Percentiles rank a stretch among this genome's conserved stretches.
Conservation (phyloP, 441 rosid species). For the Pelargonium cotyledonis region DNA sequence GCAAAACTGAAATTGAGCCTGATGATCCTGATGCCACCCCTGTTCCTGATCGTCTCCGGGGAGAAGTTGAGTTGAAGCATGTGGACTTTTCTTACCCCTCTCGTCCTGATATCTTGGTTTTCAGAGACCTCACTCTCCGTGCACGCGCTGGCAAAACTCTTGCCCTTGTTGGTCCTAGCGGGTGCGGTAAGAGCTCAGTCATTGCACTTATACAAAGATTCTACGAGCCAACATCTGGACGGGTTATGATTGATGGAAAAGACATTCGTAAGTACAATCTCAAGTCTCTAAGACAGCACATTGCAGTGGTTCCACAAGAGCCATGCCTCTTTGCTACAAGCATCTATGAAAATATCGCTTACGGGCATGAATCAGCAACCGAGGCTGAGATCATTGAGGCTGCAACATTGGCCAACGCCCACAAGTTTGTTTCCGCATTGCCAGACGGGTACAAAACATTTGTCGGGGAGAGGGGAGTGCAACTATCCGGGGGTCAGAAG, state of each 20-base stretch:
- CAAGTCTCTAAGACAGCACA: conserved; percentile 80
- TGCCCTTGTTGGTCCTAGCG: conserved; percentile 97
- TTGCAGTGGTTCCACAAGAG: conserved; percentile 92
- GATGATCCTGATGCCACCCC: conserved; percentile 79
- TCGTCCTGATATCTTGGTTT: conserved; percentile 80
- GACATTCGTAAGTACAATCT: conserved; percentile 92
- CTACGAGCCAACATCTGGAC: conserved; percentile 89
- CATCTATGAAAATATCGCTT: conserved; percentile 87
- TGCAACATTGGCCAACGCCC: conserved; percentile 87
- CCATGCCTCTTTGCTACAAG: conserved; percentile 87
- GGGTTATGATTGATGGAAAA: conserved; percentile 82
- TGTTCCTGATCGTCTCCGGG: conserved; percentile 79
- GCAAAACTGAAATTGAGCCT: conserved; percentile 96
- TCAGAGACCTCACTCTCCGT: conserved; percentile 79
- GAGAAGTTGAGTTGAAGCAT: conserved; percentile 93
- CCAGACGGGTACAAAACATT: conserved; percentile 86
- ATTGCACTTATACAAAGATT: conserved; percentile 72
- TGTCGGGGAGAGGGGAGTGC: conserved; percentile 94
- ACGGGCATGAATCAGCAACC: conserved; percentile 75
- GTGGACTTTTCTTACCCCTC: conserved; percentile 93
- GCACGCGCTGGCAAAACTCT: conserved; percentile 92
- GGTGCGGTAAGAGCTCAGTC: conserved; percentile 96
- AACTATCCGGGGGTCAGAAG: conserved; percentile 93
- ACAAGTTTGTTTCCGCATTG: conserved; percentile 75
- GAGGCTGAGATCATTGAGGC: conserved; percentile 92